Percentiles rank a stretch among this genome's conserved stretches.
These are phyloP conservation scores for Phytophthora colocasiae DNA, from an alignment of 352 stramenopile species.

Conservation along the genomic window DNA sequence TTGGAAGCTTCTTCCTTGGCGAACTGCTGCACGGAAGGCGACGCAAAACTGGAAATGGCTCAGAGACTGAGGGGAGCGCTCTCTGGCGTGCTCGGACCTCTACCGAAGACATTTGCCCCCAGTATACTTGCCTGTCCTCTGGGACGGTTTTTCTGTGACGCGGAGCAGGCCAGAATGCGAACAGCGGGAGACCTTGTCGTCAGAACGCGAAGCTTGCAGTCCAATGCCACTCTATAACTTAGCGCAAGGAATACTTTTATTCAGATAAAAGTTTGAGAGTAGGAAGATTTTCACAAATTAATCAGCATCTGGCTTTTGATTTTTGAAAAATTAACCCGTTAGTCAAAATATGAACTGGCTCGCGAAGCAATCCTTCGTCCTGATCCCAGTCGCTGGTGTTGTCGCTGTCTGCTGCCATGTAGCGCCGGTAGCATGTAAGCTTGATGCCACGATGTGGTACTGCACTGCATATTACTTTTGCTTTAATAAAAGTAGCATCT, in stretches of 20 bases:
- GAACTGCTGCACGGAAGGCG: constrained; percentile 1
- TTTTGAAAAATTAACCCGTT: constrained; percentile 18
- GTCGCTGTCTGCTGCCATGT: not conserved
- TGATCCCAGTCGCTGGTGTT: too few relatives aligned
- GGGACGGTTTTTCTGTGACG: constrained; percentile 1
- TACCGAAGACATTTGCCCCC: constrained; percentile 16
- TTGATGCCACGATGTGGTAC: too few relatives aligned
- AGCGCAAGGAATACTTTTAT: not conserved
- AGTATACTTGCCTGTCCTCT: constrained; percentile 35
- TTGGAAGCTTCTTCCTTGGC: constrained; percentile 15
- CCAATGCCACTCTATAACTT: constrained; percentile 1
- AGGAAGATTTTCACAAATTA: constrained; percentile 6
- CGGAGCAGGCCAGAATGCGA: constrained; percentile 19
- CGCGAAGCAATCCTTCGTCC: not conserved
- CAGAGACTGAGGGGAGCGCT: not conserved
- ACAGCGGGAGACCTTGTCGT: constrained; percentile 23
- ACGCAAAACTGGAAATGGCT: constrained; percentile 38
- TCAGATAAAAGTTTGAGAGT: constrained; percentile 3
- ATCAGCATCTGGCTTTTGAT: constrained; percentile 10
- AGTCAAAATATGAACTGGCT: constrained; percentile 15
- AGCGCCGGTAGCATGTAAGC: too few relatives aligned
- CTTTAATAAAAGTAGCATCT: not conserved
- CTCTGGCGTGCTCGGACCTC: constrained; percentile 23
- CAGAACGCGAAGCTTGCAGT: constrained; percentile 22
- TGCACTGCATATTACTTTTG: not conserved